Conservation (phyloP, 352 stramenopile species). For the Pythium biforme region DNA sequence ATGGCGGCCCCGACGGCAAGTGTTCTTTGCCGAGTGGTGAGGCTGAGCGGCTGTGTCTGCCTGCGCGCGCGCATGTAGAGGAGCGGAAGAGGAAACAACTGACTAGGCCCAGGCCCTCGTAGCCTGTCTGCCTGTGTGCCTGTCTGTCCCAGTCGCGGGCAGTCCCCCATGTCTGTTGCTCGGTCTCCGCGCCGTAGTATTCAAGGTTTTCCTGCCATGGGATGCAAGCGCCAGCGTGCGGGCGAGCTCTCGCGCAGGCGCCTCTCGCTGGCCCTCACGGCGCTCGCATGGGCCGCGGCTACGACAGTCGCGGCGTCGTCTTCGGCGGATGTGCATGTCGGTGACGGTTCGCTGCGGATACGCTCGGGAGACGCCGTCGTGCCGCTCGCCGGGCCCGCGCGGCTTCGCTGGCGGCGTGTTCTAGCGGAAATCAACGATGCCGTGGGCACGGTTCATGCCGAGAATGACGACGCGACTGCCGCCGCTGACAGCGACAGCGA, state of each 20-base stretch:
- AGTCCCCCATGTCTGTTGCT: too few species aligned
- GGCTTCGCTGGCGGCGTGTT: background rate
- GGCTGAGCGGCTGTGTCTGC: background rate
- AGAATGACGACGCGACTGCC: constrained; percentile 2
- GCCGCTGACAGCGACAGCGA: too few species aligned
- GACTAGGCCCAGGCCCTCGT: background rate
- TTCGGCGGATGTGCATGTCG: background rate
- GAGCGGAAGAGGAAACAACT: constrained; percentile 1
- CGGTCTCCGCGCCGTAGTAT: too few species aligned
- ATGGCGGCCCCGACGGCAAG: background rate
- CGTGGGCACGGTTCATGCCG: constrained; percentile 7
- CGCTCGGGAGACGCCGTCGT: background rate
- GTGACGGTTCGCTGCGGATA: background rate
- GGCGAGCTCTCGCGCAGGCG: background rate
- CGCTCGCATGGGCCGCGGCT: background rate
- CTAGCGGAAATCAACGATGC: background rate
- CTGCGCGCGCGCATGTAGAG: background rate
- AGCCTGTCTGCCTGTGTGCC: background rate
- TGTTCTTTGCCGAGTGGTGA: background rate
- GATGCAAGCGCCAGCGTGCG: constrained; percentile 14
- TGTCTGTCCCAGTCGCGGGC: background rate
- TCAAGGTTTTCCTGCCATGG: constrained; percentile 1
- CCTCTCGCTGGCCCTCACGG: constrained; percentile 7
- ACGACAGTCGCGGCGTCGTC: background rate
- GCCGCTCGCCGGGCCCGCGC: background rate